Evolutionary conservation across 768 basidiomycete species (phyloP).

Genomic region (Naganishia randhawae): DNA sequence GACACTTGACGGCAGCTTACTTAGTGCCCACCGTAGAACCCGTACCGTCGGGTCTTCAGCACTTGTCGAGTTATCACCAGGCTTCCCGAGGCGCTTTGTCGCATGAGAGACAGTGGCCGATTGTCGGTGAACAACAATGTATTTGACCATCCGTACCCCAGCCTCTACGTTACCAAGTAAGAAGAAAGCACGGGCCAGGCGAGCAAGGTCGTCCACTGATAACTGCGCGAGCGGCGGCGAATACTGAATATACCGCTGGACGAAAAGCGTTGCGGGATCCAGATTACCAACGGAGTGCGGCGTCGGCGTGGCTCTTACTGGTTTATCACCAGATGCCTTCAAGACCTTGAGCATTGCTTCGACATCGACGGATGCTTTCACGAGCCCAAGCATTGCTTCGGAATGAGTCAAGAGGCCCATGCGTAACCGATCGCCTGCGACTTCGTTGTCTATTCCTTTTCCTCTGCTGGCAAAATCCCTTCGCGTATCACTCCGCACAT

Average conservation of each 20-base stretch:
- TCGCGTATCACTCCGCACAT: background rate
- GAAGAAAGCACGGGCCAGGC: conserved; percentile 8
- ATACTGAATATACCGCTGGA: conserved; percentile 10
- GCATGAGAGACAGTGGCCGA: too few relatives aligned
- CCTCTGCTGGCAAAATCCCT: background rate
- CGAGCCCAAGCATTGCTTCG: conserved; percentile 5
- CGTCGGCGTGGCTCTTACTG: background rate
- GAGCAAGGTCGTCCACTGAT: background rate
- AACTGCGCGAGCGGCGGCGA: conserved; percentile 11
- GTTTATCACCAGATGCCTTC: background rate
- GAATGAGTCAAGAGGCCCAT: background rate
- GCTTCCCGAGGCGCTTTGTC: background rate
- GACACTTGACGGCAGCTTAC: background rate
- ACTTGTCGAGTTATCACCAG: background rate
- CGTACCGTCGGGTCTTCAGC: background rate
- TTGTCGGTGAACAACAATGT: background rate
- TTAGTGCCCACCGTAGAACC: background rate
- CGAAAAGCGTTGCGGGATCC: background rate
- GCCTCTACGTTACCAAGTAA: background rate
- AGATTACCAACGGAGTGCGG: background rate
- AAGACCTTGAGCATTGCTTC: conserved; percentile 12
- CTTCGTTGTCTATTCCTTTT: background rate
- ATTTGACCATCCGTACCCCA: conserved; percentile 16
- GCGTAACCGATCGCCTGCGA: conserved; percentile 6
- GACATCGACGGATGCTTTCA: background rate